A percentile compares a stretch with the other conserved stretches of the same genome.
phyloP scores from a whole-genome alignment of 2,329 filamentous ascomycete species.

The Xenoacremonium recifei region DNA sequence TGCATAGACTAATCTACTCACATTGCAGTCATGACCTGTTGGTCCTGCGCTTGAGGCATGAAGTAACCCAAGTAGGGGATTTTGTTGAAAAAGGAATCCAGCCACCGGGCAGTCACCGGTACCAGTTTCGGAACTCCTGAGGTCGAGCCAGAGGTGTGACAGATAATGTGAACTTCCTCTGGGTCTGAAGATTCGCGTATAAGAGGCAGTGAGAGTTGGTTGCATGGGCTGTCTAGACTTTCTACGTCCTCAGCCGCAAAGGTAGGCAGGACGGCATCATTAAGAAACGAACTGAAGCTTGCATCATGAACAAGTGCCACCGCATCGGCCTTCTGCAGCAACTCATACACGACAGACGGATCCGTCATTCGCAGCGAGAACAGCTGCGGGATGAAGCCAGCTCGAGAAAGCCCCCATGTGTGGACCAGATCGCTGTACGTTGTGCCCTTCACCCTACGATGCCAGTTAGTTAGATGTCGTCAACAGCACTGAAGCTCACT shows the following conservation, averaged over 20 bases:
- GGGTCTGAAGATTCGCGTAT: constrained; percentile 1
- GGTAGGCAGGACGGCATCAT: constrained; percentile 5
- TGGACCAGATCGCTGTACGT: constrained; percentile 13
- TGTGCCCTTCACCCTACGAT: constrained; percentile 16
- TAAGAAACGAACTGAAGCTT: background rate
- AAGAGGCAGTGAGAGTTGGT: background rate
- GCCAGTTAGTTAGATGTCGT: background rate
- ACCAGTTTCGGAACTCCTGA: constrained; percentile 21
- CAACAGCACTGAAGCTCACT: background rate
- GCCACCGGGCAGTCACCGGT: constrained; percentile 15
- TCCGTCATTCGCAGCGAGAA: constrained; percentile 16
- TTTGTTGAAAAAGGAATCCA: constrained; percentile 2
- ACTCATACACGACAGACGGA: constrained; percentile 14
- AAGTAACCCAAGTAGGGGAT: background rate
- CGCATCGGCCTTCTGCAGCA: constrained; percentile 7
- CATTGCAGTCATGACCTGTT: background rate
- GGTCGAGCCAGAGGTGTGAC: constrained; percentile 21
- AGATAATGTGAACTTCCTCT: constrained; percentile 11
- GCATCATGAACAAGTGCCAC: constrained; percentile 13
- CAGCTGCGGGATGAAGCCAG: constrained; percentile 19
- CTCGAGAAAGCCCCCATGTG: constrained; percentile 17
- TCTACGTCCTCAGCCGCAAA: background rate
- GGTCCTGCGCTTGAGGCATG: background rate
- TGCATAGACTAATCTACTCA: constrained; percentile 3
- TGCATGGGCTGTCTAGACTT: no score